Conservation (phyloP, 768 basidiomycete species). For the Amanita polypyramis region DNA sequence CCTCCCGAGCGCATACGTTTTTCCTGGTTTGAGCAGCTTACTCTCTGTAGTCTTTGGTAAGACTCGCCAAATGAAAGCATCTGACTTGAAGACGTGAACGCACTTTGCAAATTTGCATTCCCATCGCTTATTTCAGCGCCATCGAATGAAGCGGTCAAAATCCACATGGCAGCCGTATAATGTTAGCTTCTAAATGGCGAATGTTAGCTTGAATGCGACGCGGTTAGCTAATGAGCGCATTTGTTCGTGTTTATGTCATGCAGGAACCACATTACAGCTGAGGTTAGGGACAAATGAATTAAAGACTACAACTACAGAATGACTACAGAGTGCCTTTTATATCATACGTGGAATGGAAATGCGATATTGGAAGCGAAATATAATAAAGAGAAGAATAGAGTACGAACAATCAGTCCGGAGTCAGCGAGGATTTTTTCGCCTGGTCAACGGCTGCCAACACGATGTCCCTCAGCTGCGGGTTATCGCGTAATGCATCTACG, state of each 20-base stretch:
- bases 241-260: neutral
- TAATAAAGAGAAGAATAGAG: neutral
- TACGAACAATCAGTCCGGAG: slow-evolving; percentile 1
- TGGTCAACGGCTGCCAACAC: slow-evolving; percentile 23
- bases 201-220: neutral
- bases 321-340: neutral
- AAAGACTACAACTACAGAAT: too few species aligned
- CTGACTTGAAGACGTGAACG: slow-evolving; percentile 10
- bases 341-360: neutral
- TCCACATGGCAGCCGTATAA: slow-evolving; percentile 36
- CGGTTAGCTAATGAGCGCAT: slow-evolving; percentile 6
- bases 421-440: slow-evolving; percentile 11
- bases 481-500: slow-evolving; percentile 24
- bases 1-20: slow-evolving; percentile 44
- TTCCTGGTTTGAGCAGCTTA: slow-evolving; percentile 56
- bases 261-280: neutral
- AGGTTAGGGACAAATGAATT: too few species aligned
- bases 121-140: slow-evolving; percentile 23
- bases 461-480: slow-evolving; percentile 28
- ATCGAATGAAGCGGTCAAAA: slow-evolving; percentile 45
- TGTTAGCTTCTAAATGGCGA: neutral
- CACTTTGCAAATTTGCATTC: slow-evolving; percentile 27
- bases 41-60: slow-evolving; percentile 14
- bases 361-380: neutral
- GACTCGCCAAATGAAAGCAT: neutral